A percentile compares a stretch with the other conserved stretches of the same genome.
These are phyloP conservation scores for Botrytis elliptica DNA, from an alignment of 2,329 filamentous ascomycete species.

Conservation along the genomic window DNA sequence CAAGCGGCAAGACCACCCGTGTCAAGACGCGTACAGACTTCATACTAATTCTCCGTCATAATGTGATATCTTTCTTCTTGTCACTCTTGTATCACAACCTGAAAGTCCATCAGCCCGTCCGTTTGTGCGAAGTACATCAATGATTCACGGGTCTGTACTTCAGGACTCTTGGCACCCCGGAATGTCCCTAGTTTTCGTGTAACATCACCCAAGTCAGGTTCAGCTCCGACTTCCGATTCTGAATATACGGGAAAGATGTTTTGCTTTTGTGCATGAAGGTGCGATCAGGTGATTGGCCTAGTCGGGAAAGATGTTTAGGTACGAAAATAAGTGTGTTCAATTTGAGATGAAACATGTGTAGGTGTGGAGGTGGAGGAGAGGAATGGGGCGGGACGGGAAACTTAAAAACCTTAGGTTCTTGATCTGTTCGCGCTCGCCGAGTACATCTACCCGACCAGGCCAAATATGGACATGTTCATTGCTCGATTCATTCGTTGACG, in stretches of 20 bases:
- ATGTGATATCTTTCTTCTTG: not conserved
- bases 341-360: not conserved
- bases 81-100: not conserved
- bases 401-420: not conserved
- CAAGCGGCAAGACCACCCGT: not conserved
- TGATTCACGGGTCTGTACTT: not conserved
- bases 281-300: not conserved
- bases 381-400: not conserved
- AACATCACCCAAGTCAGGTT: not conserved
- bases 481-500: not conserved
- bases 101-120: not conserved
- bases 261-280: not conserved
- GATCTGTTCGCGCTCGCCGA: not conserved
- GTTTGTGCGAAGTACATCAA: not conserved
- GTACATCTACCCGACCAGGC: not conserved
- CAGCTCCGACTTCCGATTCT: slow-evolving; percentile 1
- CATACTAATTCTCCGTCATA: not conserved
- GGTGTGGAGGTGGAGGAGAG: not conserved
- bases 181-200: not conserved
- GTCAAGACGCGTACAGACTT: not conserved
- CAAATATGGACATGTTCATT: not conserved
- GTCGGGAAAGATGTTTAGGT: not conserved
- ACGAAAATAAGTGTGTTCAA: not conserved
- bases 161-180: slow-evolving; percentile 1
- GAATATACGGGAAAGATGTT: not conserved